phyloP scores from a whole-genome alignment of 2,329 filamentous ascomycete genomes.

The Mariannaea sp. region DNA sequence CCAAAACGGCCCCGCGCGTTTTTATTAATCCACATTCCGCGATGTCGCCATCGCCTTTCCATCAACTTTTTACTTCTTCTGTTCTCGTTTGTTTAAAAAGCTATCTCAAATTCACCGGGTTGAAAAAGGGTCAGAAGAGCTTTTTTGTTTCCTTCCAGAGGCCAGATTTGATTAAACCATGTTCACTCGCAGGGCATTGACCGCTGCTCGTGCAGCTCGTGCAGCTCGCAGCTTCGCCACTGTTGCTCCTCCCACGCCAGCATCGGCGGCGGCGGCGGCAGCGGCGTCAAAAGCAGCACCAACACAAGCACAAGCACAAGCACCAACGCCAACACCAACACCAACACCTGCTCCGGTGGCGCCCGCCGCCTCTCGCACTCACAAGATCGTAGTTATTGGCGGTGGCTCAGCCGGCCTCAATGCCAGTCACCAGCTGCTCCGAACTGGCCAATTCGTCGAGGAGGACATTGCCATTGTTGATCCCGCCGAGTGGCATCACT shows the following conservation, averaged over 20 bases:
- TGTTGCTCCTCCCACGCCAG: neutral
- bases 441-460: conserved; percentile 57
- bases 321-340: too few species aligned
- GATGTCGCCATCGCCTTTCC: neutral
- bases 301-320: too few species aligned
- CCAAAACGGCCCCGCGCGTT: neutral
- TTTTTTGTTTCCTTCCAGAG: too few species aligned
- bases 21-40: conserved; percentile 1
- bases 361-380: conserved; percentile 38
- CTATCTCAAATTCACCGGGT: neutral
- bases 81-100: neutral
- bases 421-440: conserved; percentile 70
- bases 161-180: neutral
- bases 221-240: neutral
- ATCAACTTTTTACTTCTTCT: neutral
- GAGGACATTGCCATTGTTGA: conserved; percentile 69
- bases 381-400: conserved; percentile 70
- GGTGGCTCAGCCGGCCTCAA: conserved; percentile 68
- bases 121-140: too few species aligned
- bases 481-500: conserved; percentile 66
- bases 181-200: neutral
- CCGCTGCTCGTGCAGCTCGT: neutral
- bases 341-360: neutral
- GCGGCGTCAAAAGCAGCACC: neutral
- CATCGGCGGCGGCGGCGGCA: neutral